Conservation (phyloP, 202 grass and related monocot species). For the Saccharum hybrid region DNA sequence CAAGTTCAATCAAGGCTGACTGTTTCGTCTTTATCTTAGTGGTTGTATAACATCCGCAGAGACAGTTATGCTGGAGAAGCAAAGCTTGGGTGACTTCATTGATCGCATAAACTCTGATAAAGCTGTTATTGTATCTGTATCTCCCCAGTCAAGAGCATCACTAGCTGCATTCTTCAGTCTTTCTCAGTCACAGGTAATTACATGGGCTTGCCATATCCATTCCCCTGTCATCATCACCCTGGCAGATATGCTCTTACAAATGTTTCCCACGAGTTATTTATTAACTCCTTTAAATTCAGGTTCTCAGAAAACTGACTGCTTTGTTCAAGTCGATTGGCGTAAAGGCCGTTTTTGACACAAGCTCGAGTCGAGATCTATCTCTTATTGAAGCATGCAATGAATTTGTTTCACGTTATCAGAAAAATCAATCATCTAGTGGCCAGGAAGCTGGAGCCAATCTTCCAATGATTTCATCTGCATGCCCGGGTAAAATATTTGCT, state of each 20-base stretch:
- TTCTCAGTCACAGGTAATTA: constrained; percentile 75
- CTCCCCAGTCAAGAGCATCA: constrained; percentile 95
- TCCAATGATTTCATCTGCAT: constrained; percentile 90
- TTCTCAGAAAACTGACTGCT: constrained; percentile 74
- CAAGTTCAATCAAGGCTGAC: constrained; percentile 30
- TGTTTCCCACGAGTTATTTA: not conserved
- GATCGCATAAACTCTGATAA: constrained; percentile 66
- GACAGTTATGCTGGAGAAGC: constrained; percentile 99
- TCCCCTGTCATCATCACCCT: not conserved
- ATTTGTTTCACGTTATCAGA: constrained; percentile 76
- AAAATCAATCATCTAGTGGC: constrained; percentile 48
- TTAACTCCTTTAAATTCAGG: constrained; percentile 59
- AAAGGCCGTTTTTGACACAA: constrained; percentile 87
- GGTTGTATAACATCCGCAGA: constrained; percentile 97
- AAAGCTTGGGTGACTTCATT: constrained; percentile 88
- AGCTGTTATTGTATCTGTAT: constrained; percentile 79
- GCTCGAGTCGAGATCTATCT: constrained; percentile 80
- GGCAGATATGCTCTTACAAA: not conserved
- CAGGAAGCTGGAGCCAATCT: constrained; percentile 62
- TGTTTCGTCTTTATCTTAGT: constrained; percentile 60
- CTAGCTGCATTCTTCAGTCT: constrained; percentile 84
- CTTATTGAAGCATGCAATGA: constrained; percentile 93
- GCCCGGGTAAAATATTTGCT: constrained; percentile 68
- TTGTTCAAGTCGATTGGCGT: constrained; percentile 90
- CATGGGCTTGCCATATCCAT: constrained; percentile 6